Evolutionary conservation across 1,284 basidiomycete species (phyloP).

Genomic region (Sphagnurus paluster): DNA sequence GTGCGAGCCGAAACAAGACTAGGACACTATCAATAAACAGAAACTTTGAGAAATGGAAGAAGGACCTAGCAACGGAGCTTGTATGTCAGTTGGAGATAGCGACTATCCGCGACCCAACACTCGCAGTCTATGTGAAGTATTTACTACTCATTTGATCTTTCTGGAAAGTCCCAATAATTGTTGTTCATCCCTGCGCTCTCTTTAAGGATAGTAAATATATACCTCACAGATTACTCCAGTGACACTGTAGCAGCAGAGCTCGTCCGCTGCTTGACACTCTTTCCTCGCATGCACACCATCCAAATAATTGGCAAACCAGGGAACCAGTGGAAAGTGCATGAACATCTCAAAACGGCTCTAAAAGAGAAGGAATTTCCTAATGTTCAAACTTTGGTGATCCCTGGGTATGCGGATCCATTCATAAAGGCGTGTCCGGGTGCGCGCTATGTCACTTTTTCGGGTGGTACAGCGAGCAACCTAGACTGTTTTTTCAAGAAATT

Average conservation of each 20-base stretch:
- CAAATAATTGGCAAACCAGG: constrained; percentile 13
- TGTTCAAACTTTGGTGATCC: not conserved
- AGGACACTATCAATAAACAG: too few species aligned
- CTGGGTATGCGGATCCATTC: too few species aligned
- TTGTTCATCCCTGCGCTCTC: not conserved
- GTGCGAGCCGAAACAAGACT: not conserved
- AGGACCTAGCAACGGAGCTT: constrained; percentile 11
- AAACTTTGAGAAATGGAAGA: not conserved
- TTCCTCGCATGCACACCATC: constrained; percentile 25
- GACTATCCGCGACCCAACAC: constrained; percentile 10
- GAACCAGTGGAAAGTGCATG: not conserved
- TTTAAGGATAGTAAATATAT: constrained; percentile 19
- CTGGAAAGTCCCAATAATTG: too few species aligned
- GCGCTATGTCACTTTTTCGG: not conserved
- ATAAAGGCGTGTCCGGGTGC: too few species aligned
- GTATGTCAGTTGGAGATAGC: constrained; percentile 17
- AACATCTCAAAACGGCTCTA: not conserved
- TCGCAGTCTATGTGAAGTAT: constrained; percentile 12
- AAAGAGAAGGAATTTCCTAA: constrained; percentile 3
- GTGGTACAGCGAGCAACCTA: not conserved
- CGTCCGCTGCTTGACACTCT: constrained; percentile 18
- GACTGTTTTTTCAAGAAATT: not conserved
- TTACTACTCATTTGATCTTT: not conserved
- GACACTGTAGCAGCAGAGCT: constrained; percentile 18
- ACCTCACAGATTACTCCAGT: constrained; percentile 12